phyloP scores from a whole-genome alignment of 441 rosid genomes.

The Euphorbia celastroides region DNA sequence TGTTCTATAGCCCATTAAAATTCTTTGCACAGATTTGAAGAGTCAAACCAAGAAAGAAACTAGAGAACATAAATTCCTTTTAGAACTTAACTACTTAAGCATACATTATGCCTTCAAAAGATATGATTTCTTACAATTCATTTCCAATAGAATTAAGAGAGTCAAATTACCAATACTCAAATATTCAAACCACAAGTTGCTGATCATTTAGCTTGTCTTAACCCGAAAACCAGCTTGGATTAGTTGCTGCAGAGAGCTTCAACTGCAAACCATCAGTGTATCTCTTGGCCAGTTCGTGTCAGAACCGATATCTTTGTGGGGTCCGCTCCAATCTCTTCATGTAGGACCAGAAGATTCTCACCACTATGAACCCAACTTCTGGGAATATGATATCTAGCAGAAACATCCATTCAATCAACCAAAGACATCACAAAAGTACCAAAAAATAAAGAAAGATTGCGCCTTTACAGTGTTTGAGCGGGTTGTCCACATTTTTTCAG shows the following conservation, averaged over 20 bases:
- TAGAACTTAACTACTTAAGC: too few species aligned
- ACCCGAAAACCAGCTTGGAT: neutral
- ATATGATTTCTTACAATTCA: too few species aligned
- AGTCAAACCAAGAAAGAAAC: too few species aligned
- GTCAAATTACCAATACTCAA: too few species aligned
- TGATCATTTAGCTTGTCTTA: slow-evolving; percentile 5
- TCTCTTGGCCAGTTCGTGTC: slow-evolving; percentile 38
- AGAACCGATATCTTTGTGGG: slow-evolving; percentile 40
- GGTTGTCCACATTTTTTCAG: slow-evolving; percentile 57
- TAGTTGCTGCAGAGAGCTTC: slow-evolving; percentile 45
- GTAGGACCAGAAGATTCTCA: slow-evolving; percentile 50
- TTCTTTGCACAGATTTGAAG: too few species aligned
- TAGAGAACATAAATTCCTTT: too few species aligned
- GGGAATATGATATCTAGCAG: slow-evolving; percentile 54
- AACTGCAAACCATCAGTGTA: slow-evolving; percentile 38
- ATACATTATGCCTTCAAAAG: too few species aligned
- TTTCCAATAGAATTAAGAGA: too few species aligned
- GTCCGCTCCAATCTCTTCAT: slow-evolving; percentile 64
- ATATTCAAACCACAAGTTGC: too few species aligned
- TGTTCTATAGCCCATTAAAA: too few species aligned
- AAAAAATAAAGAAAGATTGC: neutral
- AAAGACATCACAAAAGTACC: neutral
- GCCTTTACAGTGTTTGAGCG: slow-evolving; percentile 54
- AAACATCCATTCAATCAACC: neutral
- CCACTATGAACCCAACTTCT: slow-evolving; percentile 52